phyloP scores from a whole-genome alignment of 495 filamentous ascomycete species.

The Trichoderma reesei region DNA sequence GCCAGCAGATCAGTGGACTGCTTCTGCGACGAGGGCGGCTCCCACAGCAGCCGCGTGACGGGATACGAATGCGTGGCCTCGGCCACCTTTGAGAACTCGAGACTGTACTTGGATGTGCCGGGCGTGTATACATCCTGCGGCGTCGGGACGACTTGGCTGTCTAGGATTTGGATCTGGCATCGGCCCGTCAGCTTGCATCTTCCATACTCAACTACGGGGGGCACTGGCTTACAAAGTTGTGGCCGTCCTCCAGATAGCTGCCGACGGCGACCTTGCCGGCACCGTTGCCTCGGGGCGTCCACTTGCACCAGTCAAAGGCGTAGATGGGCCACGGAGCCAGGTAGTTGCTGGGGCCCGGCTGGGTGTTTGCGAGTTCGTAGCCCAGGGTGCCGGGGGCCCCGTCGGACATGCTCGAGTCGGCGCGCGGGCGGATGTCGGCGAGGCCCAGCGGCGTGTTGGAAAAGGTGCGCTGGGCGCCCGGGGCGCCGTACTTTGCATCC shows the following conservation, averaged over 20 bases:
- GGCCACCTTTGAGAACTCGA: slow-evolving; percentile 91
- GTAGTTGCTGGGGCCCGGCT: slow-evolving; percentile 65
- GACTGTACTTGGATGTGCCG: slow-evolving; percentile 56
- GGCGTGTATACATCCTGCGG: slow-evolving; percentile 61
- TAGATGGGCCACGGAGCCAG: slow-evolving; percentile 92
- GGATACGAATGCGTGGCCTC: slow-evolving; percentile 98
- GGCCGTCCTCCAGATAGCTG: slow-evolving; percentile 94
- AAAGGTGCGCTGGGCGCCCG: slow-evolving; percentile 61
- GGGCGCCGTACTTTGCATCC: slow-evolving; percentile 52
- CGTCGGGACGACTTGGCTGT: slow-evolving; percentile 67
- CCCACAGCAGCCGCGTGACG: slow-evolving; percentile 93
- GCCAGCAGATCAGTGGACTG: slow-evolving; percentile 92
- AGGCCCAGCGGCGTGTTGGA: slow-evolving; percentile 81
- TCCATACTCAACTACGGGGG: background rate
- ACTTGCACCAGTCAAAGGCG: slow-evolving; percentile 99
- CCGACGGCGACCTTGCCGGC: slow-evolving; percentile 90
- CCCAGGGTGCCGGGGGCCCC: slow-evolving; percentile 42
- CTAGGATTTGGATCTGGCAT: slow-evolving; percentile 89
- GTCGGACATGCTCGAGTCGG: slow-evolving; percentile 66
- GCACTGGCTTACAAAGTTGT: slow-evolving; percentile 76
- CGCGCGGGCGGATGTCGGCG: slow-evolving; percentile 77
- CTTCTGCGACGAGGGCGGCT: slow-evolving; percentile 94
- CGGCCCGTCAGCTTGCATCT: background rate
- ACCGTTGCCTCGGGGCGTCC: slow-evolving; percentile 67
- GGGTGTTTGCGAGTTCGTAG: slow-evolving; percentile 41